These are phyloP conservation scores for Trichoderma hamatum DNA, from an alignment of 2,329 filamentous ascomycete species.

Conservation along the genomic window DNA sequence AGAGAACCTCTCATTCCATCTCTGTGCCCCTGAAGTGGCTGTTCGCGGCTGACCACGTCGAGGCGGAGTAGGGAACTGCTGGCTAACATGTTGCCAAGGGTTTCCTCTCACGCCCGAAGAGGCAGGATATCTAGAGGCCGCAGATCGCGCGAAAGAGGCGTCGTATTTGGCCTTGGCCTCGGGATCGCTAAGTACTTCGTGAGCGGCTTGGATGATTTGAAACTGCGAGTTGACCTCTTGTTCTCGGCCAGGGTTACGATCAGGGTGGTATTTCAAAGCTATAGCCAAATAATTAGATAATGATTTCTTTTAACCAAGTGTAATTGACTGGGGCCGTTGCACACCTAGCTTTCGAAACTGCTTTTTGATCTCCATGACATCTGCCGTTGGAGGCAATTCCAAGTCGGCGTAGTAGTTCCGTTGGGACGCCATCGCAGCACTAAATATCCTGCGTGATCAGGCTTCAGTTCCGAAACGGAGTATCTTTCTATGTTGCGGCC, in stretches of 20 bases:
- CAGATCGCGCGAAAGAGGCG: conserved; percentile 45
- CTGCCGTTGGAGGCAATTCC: conserved; percentile 68
- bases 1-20: conserved; percentile 50
- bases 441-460: background rate
- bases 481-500: conserved; percentile 1
- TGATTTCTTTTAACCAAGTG: conserved; percentile 27
- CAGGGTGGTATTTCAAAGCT: conserved; percentile 86
- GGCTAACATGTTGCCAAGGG: conserved; percentile 55
- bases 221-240: conserved; percentile 79
- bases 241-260: conserved; percentile 84
- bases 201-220: conserved; percentile 81
- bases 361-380: conserved; percentile 77
- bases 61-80: conserved; percentile 56
- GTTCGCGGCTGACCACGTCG: conserved; percentile 41
- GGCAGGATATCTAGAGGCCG: conserved; percentile 44
- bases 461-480: background rate
- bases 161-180: conserved; percentile 58
- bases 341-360: conserved; percentile 82
- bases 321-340: conserved; percentile 27
- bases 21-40: conserved; percentile 46
- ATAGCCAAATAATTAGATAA: background rate
- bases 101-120: conserved; percentile 61
- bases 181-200: conserved; percentile 69
- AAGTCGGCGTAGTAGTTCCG: conserved; percentile 87
- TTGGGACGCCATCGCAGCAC: conserved; percentile 45